Base-by-base conservation (phyloP, 208 protist genomes). In the Crithidia fasciculata region DNA sequence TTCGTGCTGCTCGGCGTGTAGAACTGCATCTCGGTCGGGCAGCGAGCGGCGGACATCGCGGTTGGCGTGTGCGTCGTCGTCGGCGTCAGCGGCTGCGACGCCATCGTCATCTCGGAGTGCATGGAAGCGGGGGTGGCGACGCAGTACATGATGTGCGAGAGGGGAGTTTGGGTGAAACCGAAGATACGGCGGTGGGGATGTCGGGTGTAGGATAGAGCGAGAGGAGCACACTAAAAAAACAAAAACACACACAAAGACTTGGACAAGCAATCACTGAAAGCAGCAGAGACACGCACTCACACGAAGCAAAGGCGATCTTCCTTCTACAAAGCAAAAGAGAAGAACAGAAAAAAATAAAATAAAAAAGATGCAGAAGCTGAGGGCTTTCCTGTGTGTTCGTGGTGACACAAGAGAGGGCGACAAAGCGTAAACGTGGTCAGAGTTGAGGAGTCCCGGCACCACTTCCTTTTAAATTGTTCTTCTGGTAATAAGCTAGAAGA, bases 1-100 rank as follows among this genome's bases (percentile, higher is more conserved):
- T 89, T 89, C 37, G 85, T 89, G 58, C 75, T 71, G 78, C 82
- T 86, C 9, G 73, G 73, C 2, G 66, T 78, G 73, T 78, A 78
- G 50, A 68, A 73, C 64, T 72, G 64, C 71, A 72, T 54, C 61
- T 74, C 64, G 8, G 64, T 69, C 1, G 64, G 64, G 64, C 64
- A 69, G 39, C 52, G 49, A 69, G 64, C 36, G 64, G 68, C 5
- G 60, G 41, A 19, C 50, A 50, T 19, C 5, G 2, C 12, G 9
- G 12, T 49, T 15, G 45, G 45, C 45, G 45, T 13, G 52, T 69
- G 49, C 39, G 3, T 0, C 44, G 54, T 54, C 4, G 60, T 54
- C 60, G 60, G 60, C 44, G 60, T 18, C 60, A 19, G 60, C 19
- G 44, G 10, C 60, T 39, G 60, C 19, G 60, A 3, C 5, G 41